phyloP scores from a whole-genome alignment of 352 stramenopile species.

The Pythium periplocum region DNA sequence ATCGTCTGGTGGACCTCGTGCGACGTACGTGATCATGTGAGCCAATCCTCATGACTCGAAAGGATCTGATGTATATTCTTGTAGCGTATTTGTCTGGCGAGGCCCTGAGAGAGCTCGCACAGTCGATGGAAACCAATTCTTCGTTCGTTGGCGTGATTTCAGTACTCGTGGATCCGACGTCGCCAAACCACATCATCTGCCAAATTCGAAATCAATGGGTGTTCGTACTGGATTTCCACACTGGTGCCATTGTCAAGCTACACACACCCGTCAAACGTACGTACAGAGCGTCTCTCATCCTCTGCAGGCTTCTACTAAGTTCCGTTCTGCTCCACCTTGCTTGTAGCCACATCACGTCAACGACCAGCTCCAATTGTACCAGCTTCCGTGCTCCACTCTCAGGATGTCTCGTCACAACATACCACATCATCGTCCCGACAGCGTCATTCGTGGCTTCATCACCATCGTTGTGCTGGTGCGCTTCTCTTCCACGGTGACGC shows the following conservation, averaged over 20 bases:
- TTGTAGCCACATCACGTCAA: no score
- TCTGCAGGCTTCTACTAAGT: no score
- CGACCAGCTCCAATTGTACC: slow-evolving; percentile 2
- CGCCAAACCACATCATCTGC: slow-evolving; percentile 33
- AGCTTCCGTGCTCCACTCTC: slow-evolving; percentile 26
- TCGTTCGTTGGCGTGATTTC: slow-evolving; percentile 42
- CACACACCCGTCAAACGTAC: slow-evolving; percentile 52
- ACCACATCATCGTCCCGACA: slow-evolving; percentile 18
- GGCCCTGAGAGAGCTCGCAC: background rate
- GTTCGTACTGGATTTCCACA: slow-evolving; percentile 42
- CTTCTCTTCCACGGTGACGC: slow-evolving; percentile 48
- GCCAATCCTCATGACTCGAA: background rate
- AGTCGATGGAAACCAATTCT: slow-evolving; percentile 15
- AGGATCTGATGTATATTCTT: background rate
- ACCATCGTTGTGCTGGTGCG: slow-evolving; percentile 38
- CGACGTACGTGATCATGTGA: slow-evolving; percentile 26
- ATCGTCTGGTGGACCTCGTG: slow-evolving; percentile 45
- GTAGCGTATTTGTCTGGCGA: slow-evolving; percentile 12
- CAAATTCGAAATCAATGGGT: slow-evolving; percentile 75
- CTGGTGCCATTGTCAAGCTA: slow-evolving; percentile 35
- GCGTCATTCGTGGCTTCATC: slow-evolving; percentile 48
- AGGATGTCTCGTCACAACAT: slow-evolving; percentile 10
- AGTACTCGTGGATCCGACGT: slow-evolving; percentile 18
- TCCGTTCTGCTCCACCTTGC: no score
- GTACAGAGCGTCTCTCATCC: background rate